phyloP scores from a whole-genome alignment of 164 flowering plant species.

The Stephania cephalantha region DNA sequence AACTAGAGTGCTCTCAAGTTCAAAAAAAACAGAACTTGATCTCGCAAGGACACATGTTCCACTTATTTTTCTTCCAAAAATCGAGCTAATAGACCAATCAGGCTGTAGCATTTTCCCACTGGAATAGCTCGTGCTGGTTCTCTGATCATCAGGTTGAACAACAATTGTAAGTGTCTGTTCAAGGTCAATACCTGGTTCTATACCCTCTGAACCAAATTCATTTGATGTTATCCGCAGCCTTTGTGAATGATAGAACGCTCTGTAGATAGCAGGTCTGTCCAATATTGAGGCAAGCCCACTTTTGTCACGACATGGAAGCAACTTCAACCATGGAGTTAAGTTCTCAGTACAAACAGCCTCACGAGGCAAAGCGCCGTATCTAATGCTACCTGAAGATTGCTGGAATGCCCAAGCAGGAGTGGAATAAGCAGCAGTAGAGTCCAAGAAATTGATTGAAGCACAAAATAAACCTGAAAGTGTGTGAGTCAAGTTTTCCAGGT shows the following conservation, averaged over 20 bases:
- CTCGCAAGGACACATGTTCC: slow-evolving; percentile 75
- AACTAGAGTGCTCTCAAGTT: slow-evolving; percentile 52
- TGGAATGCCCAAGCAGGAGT: slow-evolving; percentile 67
- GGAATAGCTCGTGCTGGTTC: slow-evolving; percentile 18
- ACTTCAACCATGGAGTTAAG: slow-evolving; percentile 95
- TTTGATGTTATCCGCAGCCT: slow-evolving; percentile 52
- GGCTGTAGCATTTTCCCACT: slow-evolving; percentile 41
- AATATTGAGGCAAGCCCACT: slow-evolving; percentile 80
- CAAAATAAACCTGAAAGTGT: slow-evolving; percentile 94
- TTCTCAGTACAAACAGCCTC: slow-evolving; percentile 99
- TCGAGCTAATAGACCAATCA: slow-evolving; percentile 74
- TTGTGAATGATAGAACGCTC: slow-evolving; percentile 91
- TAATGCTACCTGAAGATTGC: slow-evolving; percentile 43
- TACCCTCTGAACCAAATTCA: slow-evolving; percentile 32
- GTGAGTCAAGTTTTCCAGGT: slow-evolving; percentile 91
- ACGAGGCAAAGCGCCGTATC: slow-evolving; percentile 92
- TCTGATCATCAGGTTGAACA: slow-evolving; percentile 53
- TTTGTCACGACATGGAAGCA: slow-evolving; percentile 97
- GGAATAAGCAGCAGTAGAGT: slow-evolving; percentile 71
- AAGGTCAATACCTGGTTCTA: slow-evolving; percentile 48
- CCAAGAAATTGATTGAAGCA: slow-evolving; percentile 90
- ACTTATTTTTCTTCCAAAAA: slow-evolving; percentile 63
- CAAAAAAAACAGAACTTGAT: slow-evolving; percentile 64
- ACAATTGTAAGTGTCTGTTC: slow-evolving; percentile 88
- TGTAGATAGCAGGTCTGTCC: slow-evolving; percentile 87